Base-by-base conservation (phyloP, 2,329 filamentous ascomycete genomes). In the Apiospora phragmitis region DNA sequence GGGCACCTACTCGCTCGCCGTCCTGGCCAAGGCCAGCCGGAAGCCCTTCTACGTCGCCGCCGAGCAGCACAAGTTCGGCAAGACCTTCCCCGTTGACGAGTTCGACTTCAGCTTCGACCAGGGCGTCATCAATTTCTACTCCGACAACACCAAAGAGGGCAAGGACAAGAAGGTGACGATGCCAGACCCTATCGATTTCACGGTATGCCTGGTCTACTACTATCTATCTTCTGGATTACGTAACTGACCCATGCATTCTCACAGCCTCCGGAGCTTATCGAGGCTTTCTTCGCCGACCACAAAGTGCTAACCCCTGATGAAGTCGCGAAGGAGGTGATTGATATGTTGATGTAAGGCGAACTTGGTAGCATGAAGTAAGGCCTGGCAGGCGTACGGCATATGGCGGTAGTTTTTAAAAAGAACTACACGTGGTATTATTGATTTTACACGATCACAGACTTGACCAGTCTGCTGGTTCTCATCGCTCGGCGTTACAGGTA, bases 61-160 rank as follows among this genome's bases (percentile, higher is more conserved):
- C 1, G 96, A 99, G 84, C 97, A 93, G 77, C 96, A 99, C 85
- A 99, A 99, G 83, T 98, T 99, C 79, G 94, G 97, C 65, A 89
- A 94, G 76, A 87, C 96, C 70, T 96, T 95, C 77, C 94, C 95
- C 1, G 84, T 96, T 29, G 90, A 92, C 73, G 94, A 97, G 81
- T 79, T 85, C 32, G 82, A 85, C 51, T 80, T 86, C 12, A 77
- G 77, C n/a, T 84, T 81, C 21, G 74, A 83, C 42, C 77, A 79
- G 2, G 79, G 79, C 0, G 79, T 87, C 4, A 80, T 80, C 65
- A 73, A 78, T 12, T 80, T 78, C 71, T 71, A 74, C 32, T 68
- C 74, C 24, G 71, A 51, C 68, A 74, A 73, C 49, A 68, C 21
- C 18, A 71, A 73, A 41, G 71, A 69, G 4, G 72, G 72, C 47